Percentiles rank a stretch among this genome's conserved stretches.
Evolutionary conservation across 805 yeast genomes (phyloP).

Genomic region (Kuraishia capsulata): DNA sequence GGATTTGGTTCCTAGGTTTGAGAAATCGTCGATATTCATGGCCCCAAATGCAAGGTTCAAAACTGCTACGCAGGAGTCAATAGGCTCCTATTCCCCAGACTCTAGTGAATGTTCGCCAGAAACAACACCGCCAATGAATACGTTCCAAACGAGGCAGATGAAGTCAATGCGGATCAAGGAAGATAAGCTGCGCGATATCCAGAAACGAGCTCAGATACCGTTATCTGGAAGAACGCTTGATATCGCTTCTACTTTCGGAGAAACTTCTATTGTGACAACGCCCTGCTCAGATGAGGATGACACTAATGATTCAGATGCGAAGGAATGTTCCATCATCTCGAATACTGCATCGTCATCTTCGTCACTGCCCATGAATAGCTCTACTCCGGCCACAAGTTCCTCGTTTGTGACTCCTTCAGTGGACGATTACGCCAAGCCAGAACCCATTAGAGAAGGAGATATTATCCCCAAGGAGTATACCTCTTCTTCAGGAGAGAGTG

Average conservation of each 20-base stretch:
- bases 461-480: too few relatives aligned
- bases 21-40: not conserved
- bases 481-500: not conserved
- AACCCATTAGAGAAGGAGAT: not conserved
- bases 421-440: not conserved
- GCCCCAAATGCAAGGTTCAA: slow-evolving; percentile 9
- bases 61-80: slow-evolving; percentile 14
- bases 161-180: slow-evolving; percentile 7
- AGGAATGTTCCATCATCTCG: not conserved
- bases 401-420: slow-evolving; percentile 1
- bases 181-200: slow-evolving; percentile 19
- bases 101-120: slow-evolving; percentile 6
- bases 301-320: not conserved
- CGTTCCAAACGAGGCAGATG: slow-evolving; percentile 5
- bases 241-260: slow-evolving; percentile 17
- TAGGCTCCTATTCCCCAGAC: slow-evolving; percentile 19
- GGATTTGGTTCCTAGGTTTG: not conserved
- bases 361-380: not conserved
- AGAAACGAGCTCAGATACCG: slow-evolving; percentile 21
- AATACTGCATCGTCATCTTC: not conserved
- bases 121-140: slow-evolving; percentile 1
- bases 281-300: slow-evolving; percentile 4
- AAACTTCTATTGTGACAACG: slow-evolving; percentile 4
- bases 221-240: slow-evolving; percentile 30
- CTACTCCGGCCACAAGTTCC: slow-evolving; percentile 2